Percentiles rank a stretch among this genome's conserved stretches.
Evolutionary conservation across 2,329 filamentous ascomycete species (phyloP).

Genomic region (Dactylellina haptotyla): DNA sequence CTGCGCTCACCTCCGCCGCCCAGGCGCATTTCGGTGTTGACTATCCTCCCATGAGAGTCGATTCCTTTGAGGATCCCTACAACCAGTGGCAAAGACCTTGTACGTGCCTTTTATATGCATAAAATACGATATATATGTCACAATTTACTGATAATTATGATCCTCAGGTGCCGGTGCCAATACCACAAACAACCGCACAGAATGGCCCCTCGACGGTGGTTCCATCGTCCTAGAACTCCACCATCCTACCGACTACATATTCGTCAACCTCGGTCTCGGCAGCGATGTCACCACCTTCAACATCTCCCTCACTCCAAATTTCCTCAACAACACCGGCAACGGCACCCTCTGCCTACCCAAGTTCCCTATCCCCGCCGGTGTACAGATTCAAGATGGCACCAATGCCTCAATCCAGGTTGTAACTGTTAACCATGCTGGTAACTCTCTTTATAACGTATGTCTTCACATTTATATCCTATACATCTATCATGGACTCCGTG

Average conservation of each 20-base stretch:
- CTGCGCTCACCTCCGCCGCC: slow-evolving; percentile 33
- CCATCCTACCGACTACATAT: slow-evolving; percentile 66
- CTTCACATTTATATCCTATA: background rate
- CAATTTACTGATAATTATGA: background rate
- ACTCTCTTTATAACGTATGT: slow-evolving; percentile 72
- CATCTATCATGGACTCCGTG: background rate
- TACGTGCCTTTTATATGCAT: slow-evolving; percentile 53
- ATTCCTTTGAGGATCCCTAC: slow-evolving; percentile 61
- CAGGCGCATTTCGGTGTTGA: slow-evolving; percentile 68
- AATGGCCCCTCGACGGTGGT: slow-evolving; percentile 65
- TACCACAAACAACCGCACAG: slow-evolving; percentile 62
- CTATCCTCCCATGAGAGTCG: slow-evolving; percentile 67
- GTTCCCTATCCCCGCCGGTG: slow-evolving; percentile 67
- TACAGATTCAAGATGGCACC: slow-evolving; percentile 70
- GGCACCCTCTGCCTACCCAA: slow-evolving; percentile 74
- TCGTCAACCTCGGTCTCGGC: slow-evolving; percentile 67
- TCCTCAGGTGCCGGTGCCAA: slow-evolving; percentile 33
- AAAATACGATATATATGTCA: background rate
- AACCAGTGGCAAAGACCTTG: slow-evolving; percentile 60
- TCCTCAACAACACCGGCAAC: slow-evolving; percentile 69
- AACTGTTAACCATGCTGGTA: slow-evolving; percentile 69
- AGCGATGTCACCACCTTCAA: slow-evolving; percentile 72
- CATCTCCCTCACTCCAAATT: slow-evolving; percentile 71
- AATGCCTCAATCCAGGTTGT: slow-evolving; percentile 76
- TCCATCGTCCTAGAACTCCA: slow-evolving; percentile 67